These are phyloP conservation scores for Alternaria gaisen DNA, from an alignment of 2,329 filamentous ascomycete genomes.

Conservation along the genomic window DNA sequence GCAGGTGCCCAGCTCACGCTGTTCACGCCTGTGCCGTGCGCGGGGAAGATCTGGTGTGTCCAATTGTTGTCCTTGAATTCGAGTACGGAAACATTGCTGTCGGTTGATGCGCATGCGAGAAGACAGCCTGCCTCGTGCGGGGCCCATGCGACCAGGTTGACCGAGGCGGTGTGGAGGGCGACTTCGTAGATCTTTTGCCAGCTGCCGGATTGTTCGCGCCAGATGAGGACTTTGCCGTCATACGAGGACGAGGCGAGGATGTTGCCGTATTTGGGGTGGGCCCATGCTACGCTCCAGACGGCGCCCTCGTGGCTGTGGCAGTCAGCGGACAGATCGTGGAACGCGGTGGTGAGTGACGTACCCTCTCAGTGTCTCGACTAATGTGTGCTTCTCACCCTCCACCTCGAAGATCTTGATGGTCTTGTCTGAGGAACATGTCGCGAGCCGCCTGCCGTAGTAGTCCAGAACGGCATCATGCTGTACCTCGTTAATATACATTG, in stretches of 20 bases:
- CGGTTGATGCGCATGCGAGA: conserved; percentile 91
- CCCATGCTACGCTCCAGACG: conserved; percentile 97
- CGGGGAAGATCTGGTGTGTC: conserved; percentile 87
- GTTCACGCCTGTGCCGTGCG: conserved; percentile 94
- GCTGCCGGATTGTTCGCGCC: conserved; percentile 77
- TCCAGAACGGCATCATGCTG: conserved; percentile 97
- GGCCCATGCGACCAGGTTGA: conserved; percentile 98
- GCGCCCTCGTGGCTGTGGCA: conserved; percentile 87
- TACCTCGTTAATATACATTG: conserved; percentile 54
- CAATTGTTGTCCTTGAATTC: conserved; percentile 97
- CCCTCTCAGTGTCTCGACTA: conserved; percentile 95
- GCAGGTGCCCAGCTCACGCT: conserved; percentile 94
- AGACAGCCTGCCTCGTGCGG: conserved; percentile 95
- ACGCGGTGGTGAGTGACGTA: conserved; percentile 55
- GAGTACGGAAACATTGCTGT: conserved; percentile 91
- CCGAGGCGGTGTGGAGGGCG: conserved; percentile 90
- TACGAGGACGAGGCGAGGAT: conserved; percentile 95
- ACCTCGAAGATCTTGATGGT: conserved; percentile 99
- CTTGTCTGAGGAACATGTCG: conserved; percentile 96
- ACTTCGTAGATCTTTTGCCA: conserved; percentile 90
- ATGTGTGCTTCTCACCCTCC: conserved; percentile 87
- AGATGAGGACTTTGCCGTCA: conserved; percentile 98
- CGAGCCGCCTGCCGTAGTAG: conserved; percentile 95
- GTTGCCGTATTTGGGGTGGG: conserved; percentile 96
- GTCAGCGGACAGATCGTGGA: conserved; percentile 19